Evolutionary conservation across 2,329 filamentous ascomycete genomes (phyloP).

Genomic region (Neonectria neomacrospora): DNA sequence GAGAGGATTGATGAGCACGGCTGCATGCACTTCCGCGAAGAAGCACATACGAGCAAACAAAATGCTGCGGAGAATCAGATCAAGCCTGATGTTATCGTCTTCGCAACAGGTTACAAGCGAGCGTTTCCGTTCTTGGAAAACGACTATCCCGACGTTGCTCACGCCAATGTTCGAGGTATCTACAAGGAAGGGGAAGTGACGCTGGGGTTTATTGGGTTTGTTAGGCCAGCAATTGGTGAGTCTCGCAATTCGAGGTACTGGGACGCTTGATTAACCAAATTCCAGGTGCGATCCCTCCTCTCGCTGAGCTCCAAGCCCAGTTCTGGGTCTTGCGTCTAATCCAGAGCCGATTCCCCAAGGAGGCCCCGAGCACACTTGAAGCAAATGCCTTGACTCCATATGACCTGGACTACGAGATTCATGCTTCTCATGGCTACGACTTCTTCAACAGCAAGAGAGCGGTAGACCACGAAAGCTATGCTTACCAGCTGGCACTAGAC

Average conservation of each 20-base stretch:
- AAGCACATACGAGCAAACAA: slow-evolving; percentile 43
- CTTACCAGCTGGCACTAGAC: slow-evolving; percentile 61
- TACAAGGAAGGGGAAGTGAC: slow-evolving; percentile 56
- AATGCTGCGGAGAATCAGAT: slow-evolving; percentile 45
- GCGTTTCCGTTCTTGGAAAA: slow-evolving; percentile 54
- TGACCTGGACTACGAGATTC: slow-evolving; percentile 55
- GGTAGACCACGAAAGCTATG: slow-evolving; percentile 62
- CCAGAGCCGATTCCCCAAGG: slow-evolving; percentile 40
- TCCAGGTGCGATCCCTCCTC: slow-evolving; percentile 58
- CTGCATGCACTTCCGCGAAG: slow-evolving; percentile 50
- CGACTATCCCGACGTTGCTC: slow-evolving; percentile 56
- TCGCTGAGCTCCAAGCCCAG: slow-evolving; percentile 61
- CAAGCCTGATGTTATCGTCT: slow-evolving; percentile 57
- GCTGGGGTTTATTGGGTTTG: slow-evolving; percentile 60
- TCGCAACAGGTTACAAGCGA: slow-evolving; percentile 59
- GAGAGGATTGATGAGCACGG: slow-evolving; percentile 51
- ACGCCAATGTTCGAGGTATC: slow-evolving; percentile 64
- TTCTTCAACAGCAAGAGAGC: slow-evolving; percentile 51
- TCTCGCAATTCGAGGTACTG: neutral
- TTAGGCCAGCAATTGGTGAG: slow-evolving; percentile 56
- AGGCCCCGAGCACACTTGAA: slow-evolving; percentile 30
- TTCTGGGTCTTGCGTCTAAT: slow-evolving; percentile 58
- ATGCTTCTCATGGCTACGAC: slow-evolving; percentile 48
- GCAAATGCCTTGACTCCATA: slow-evolving; percentile 46
- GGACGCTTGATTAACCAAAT: neutral